Evolutionary conservation across 441 rosid genomes (phyloP).

Genomic region (Brassica balearica): DNA sequence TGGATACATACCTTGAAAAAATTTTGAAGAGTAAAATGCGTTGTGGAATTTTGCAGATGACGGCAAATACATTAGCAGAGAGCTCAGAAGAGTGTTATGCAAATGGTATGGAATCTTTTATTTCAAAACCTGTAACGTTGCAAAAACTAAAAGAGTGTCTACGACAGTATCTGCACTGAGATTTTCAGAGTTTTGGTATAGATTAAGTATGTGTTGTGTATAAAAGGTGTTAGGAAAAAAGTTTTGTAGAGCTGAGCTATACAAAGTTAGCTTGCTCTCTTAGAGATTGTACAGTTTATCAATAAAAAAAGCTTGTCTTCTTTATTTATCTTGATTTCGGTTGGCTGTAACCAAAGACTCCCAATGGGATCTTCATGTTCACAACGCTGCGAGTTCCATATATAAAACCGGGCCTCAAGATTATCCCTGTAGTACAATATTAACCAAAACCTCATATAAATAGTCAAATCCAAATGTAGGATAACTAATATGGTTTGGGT

Average conservation of each 20-base stretch:
- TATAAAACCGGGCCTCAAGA: constrained; percentile 92
- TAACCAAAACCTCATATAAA: no score
- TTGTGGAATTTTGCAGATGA: constrained; percentile 72
- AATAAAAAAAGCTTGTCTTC: constrained; percentile 38
- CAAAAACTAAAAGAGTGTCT: constrained; percentile 81
- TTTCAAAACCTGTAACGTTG: constrained; percentile 88
- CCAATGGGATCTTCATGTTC: constrained; percentile 69
- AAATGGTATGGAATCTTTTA: constrained; percentile 96
- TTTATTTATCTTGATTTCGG: constrained; percentile 39
- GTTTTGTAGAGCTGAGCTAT: constrained; percentile 51
- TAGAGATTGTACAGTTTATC: constrained; percentile 39
- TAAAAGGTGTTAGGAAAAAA: constrained; percentile 50
- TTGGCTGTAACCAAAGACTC: constrained; percentile 70
- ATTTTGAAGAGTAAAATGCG: no score
- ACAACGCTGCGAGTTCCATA: constrained; percentile 83
- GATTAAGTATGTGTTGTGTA: constrained; percentile 46
- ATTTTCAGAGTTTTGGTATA: constrained; percentile 49
- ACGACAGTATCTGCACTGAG: constrained; percentile 59
- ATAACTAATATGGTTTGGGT: no score
- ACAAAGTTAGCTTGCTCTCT: constrained; percentile 39
- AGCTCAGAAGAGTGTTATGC: constrained; percentile 90
- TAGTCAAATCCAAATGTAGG: no score
- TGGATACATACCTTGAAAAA: no score
- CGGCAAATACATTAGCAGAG: constrained; percentile 89
- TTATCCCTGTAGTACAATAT: constrained; percentile 52